Evolutionary conservation across 1,284 basidiomycete species (phyloP), one percentile per base, ranked within the genome.

Genomic region (Sporisorium graminicola): DNA sequence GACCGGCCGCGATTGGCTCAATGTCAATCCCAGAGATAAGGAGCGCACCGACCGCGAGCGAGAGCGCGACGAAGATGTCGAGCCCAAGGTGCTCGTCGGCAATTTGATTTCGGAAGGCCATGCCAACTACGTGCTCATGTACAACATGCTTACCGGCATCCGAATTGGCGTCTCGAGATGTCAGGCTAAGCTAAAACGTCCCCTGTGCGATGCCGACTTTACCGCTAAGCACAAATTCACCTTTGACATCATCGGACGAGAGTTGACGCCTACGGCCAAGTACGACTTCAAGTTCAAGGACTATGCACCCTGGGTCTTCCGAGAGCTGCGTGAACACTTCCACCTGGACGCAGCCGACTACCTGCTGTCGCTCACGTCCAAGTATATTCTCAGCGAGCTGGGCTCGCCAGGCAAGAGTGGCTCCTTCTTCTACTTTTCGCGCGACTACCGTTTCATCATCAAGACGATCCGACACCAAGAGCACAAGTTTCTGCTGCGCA

Each of bases 221-320:
- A 88, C 88, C 2, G 93, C 95, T 26, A 89, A 91, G 65, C 95
- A 98, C 88, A 99, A 99, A 87, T 98, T 91, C 86, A 95, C 94
- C 1, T 98, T 99, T 86, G 96, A 99, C 86, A 95, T 98, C 76
- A 90, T 98, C 82, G 96, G 96, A 20, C 98, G 98, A 86, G 96
- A 98, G 87, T 88, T 99, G 51, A 98, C 95, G 7, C 96, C 96
- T 0, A 96, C 94, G 0, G 95, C 95, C 6, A 93, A 92, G 74
- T 95, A 96, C 87, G 94, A 96, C 86, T 96, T 96, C 89, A 99
- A 99, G 87, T 99, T 99, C 89, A 99, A 99, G 87, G 96, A 98
- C 86, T 99, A 99, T 85, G 95, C 96, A 0, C 95, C 96, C 0
- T 97, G 93, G 92, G 94, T 99, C 2, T 99, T 99, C 87, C 92